Evolutionary conservation across 768 basidiomycete genomes (phyloP).

Genomic region (Lyophyllum atratum): DNA sequence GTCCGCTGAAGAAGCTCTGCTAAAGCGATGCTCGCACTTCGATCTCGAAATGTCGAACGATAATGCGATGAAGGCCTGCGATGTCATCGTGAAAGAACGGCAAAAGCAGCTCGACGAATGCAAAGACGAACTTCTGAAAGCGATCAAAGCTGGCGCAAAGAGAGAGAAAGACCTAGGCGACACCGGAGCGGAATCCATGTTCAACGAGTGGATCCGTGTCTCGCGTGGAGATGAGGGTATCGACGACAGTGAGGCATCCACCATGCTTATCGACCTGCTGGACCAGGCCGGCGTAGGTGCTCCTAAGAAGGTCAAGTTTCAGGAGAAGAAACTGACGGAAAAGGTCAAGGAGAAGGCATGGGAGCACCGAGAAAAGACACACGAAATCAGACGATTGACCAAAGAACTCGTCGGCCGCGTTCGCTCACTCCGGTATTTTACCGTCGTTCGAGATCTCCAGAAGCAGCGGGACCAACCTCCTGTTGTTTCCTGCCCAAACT

Average conservation of each 20-base stretch:
- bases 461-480: conserved; percentile 65
- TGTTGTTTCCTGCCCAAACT: conserved; percentile 62
- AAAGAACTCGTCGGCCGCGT: conserved; percentile 91
- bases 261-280: conserved; percentile 58
- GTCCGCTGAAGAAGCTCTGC: conserved; percentile 87
- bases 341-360: conserved; percentile 65
- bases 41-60: conserved; percentile 73
- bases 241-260: conserved; percentile 76
- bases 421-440: conserved; percentile 91
- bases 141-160: conserved; percentile 64
- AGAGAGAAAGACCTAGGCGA: conserved; percentile 70
- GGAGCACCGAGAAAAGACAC: conserved; percentile 86
- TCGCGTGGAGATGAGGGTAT: conserved; percentile 64
- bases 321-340: conserved; percentile 57
- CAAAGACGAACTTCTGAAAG: conserved; percentile 66
- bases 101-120: conserved; percentile 79
- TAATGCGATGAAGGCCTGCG: conserved; percentile 90
- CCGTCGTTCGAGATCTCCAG: conserved; percentile 86
- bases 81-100: conserved; percentile 86
- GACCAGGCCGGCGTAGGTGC: conserved; percentile 57
- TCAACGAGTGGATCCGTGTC: conserved; percentile 75
- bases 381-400: conserved; percentile 78
- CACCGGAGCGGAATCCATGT: conserved; percentile 70
- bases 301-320: conserved; percentile 51
- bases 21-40: conserved; percentile 96